Percentiles rank a stretch among this genome's conserved stretches.
phyloP scores from a whole-genome alignment of 2,329 filamentous ascomycete species.

The Apiospora aurea region DNA sequence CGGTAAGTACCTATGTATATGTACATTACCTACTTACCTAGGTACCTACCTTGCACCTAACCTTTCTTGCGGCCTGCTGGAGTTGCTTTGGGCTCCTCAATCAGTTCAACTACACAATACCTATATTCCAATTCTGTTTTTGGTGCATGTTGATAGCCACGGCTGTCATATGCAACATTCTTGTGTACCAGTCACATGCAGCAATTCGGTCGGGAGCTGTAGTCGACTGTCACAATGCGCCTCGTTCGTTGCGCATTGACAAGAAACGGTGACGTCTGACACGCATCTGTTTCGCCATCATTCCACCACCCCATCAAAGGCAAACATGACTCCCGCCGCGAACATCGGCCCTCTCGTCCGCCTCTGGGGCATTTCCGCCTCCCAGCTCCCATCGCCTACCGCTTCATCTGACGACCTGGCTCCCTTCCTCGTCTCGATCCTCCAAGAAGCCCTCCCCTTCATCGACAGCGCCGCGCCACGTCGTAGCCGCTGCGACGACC shows the following conservation, averaged over 20 bases:
- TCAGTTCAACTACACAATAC: too few species aligned
- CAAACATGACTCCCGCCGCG: conserved; percentile 28
- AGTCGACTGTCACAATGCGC: neutral
- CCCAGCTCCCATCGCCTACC: conserved; percentile 53
- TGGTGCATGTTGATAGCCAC: neutral
- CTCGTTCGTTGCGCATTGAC: conserved; percentile 11
- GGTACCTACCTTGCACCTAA: too few species aligned
- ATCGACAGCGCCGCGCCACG: conserved; percentile 59
- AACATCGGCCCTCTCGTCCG: conserved; percentile 58
- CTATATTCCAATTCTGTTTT: neutral
- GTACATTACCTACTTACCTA: too few species aligned
- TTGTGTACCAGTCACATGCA: neutral
- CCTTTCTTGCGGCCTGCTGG: neutral
- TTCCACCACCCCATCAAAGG: neutral
- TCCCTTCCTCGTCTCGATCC: conserved; percentile 58
- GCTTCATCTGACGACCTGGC: conserved; percentile 52
- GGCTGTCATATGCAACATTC: neutral
- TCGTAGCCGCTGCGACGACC: conserved; percentile 31
- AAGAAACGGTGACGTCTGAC: conserved; percentile 16
- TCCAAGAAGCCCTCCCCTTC: conserved; percentile 67
- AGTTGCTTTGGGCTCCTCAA: neutral
- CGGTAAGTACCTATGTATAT: neutral
- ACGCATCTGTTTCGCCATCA: neutral
- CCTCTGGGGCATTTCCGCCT: conserved; percentile 58
- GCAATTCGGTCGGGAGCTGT: neutral